These are phyloP conservation scores for Talaromyces sp. DNA, from an alignment of 2,329 filamentous ascomycete species.

Conservation along the genomic window DNA sequence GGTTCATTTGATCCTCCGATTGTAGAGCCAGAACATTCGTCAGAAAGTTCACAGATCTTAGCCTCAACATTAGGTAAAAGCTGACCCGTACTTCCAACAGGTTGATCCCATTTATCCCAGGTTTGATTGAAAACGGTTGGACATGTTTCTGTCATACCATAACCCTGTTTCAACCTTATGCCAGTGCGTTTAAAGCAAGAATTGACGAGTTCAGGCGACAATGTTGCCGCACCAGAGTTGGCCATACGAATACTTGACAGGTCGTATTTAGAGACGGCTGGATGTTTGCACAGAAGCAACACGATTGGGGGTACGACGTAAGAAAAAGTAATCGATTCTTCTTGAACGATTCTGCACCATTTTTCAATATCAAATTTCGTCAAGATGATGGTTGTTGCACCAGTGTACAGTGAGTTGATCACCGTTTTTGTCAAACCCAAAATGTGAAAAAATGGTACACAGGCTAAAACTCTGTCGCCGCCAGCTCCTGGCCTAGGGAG, in stretches of 20 bases:
- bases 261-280: slow-evolving; percentile 31
- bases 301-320: slow-evolving; percentile 43
- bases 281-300: slow-evolving; percentile 37
- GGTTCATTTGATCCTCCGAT: slow-evolving; percentile 25
- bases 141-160: slow-evolving; percentile 48
- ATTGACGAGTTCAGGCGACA: slow-evolving; percentile 36
- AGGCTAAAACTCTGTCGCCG: slow-evolving; percentile 29
- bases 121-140: slow-evolving; percentile 45
- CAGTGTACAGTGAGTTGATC: not conserved
- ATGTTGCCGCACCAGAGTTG: slow-evolving; percentile 35
- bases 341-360: slow-evolving; percentile 41
- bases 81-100: slow-evolving; percentile 36
- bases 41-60: slow-evolving; percentile 39
- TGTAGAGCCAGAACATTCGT: not conserved
- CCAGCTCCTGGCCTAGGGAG: not conserved
- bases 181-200: slow-evolving; percentile 32
- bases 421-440: not conserved
- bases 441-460: not conserved
- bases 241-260: slow-evolving; percentile 39
- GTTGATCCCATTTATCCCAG: slow-evolving; percentile 29
- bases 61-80: slow-evolving; percentile 42
- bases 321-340: slow-evolving; percentile 37
- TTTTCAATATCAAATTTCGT: not conserved
- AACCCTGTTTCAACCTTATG: slow-evolving; percentile 43
- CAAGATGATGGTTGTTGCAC: not conserved